A percentile compares a stretch with the other conserved stretches of the same genome.
phyloP scores from a whole-genome alignment of 1,284 basidiomycete genomes.

The Sporisorium scitamineum region DNA sequence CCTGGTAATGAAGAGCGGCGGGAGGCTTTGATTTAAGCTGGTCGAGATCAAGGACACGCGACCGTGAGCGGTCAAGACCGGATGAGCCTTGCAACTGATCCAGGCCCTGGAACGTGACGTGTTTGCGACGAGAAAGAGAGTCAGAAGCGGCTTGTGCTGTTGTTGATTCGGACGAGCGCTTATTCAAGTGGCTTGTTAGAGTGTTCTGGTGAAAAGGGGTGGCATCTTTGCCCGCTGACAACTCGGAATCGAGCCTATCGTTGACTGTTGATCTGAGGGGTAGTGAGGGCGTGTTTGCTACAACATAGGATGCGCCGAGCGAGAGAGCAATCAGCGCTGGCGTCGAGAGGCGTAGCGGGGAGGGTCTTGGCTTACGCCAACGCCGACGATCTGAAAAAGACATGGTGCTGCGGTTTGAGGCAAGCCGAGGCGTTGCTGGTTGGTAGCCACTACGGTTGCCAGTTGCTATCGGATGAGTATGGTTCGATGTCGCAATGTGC shows the following conservation, averaged over 20 bases:
- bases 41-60: not conserved
- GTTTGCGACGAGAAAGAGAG: slow-evolving; percentile 31
- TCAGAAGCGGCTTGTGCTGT: slow-evolving; percentile 11
- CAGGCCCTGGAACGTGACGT: slow-evolving; percentile 31
- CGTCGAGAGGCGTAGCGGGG: not conserved
- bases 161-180: not conserved
- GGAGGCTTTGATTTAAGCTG: not conserved
- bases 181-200: not conserved
- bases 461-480: not conserved
- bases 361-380: not conserved
- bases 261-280: not conserved
- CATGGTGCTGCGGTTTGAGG: not conserved
- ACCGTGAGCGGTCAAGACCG: slow-evolving; percentile 4
- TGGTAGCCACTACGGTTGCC: not conserved
- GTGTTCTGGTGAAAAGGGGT: not conserved
- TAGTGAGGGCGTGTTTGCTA: not conserved
- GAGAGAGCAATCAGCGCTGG: slow-evolving; percentile 7
- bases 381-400: not conserved
- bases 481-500: slow-evolving; percentile 4
- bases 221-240: not conserved
- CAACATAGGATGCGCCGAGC: slow-evolving; percentile 5
- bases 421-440: not conserved
- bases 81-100: slow-evolving; percentile 16
- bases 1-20: slow-evolving; percentile 1
- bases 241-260: not conserved